Evolutionary conservation across 2,329 filamentous ascomycete genomes (phyloP).

Genomic region (Penicillium freii): DNA sequence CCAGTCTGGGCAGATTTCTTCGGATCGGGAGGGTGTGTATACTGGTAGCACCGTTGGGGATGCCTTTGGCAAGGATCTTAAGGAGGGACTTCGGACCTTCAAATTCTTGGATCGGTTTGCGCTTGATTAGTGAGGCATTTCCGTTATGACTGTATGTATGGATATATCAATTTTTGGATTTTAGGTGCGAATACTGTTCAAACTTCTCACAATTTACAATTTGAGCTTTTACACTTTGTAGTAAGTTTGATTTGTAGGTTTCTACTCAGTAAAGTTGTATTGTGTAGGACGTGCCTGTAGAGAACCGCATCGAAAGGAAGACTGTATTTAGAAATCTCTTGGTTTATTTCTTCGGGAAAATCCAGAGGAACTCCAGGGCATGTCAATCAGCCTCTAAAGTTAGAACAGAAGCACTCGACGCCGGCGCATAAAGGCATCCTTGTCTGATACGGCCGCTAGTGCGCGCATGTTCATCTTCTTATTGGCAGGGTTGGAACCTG

Average conservation of each 20-base stretch:
- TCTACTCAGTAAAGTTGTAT: not conserved
- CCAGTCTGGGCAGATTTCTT: conserved; percentile 46
- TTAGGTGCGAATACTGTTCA: not conserved
- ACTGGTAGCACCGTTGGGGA: conserved; percentile 33
- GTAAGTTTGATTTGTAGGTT: not conserved
- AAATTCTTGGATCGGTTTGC: conserved; percentile 66
- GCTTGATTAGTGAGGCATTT: conserved; percentile 22
- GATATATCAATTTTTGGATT: not conserved
- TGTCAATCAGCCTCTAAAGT: conserved; percentile 1
- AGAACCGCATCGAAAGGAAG: not conserved
- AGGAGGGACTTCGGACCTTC: conserved; percentile 61
- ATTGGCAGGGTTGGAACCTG: not conserved
- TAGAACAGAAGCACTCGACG: not conserved
- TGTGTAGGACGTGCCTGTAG: not conserved
- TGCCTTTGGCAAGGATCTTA: conserved; percentile 48
- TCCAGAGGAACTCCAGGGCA: not conserved
- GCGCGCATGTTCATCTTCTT: conserved; percentile 17
- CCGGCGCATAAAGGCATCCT: conserved; percentile 11
- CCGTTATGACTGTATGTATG: not conserved
- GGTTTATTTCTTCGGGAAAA: no score
- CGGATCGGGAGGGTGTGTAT: conserved; percentile 38
- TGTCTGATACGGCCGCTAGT: conserved; percentile 8
- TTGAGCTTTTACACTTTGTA: not conserved
- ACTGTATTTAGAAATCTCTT: not conserved
- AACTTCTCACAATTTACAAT: not conserved